A percentile compares a stretch with the other conserved stretches of the same genome.
Conservation (phyloP, 106 monocot species). For the Apostasia ramifera region DNA sequence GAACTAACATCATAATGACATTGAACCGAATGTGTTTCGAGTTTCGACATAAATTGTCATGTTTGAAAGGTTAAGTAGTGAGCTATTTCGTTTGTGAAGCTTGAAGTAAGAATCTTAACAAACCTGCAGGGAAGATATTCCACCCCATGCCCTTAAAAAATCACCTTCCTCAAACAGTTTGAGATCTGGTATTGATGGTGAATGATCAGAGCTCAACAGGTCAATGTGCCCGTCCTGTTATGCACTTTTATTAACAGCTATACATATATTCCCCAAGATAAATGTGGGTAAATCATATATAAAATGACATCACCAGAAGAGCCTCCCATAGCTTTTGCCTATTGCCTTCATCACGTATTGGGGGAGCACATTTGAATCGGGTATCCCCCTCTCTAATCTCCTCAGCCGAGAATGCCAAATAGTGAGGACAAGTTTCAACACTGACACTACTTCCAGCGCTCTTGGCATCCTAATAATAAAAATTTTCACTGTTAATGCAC, state of each 20-base stretch:
- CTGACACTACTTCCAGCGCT: constrained; percentile 65
- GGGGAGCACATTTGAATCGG: constrained; percentile 93
- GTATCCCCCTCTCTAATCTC: constrained; percentile 84
- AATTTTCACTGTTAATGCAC: too few relatives aligned
- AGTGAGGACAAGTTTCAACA: constrained; percentile 97
- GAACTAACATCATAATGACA: too few relatives aligned
- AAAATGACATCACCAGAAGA: constrained; percentile 50
- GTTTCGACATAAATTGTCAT: too few relatives aligned
- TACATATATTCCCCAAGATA: background rate
- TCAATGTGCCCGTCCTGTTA: constrained; percentile 78
- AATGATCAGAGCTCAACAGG: constrained; percentile 97
- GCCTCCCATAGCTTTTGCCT: constrained; percentile 70
- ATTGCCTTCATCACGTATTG: constrained; percentile 78
- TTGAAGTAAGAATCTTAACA: constrained; percentile 72
- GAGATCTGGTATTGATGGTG: constrained; percentile 75
- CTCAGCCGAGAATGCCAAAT: constrained; percentile 88
- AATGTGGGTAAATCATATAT: background rate
- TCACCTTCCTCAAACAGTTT: constrained; percentile 84
- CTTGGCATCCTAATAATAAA: constrained; percentile 59
- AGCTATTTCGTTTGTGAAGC: constrained; percentile 15
- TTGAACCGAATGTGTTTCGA: too few relatives aligned
- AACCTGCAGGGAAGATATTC: constrained; percentile 97
- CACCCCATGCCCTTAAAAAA: constrained; percentile 95
- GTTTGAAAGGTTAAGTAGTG: too few relatives aligned
- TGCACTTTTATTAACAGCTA: background rate